Evolutionary conservation across 2,329 filamentous ascomycete genomes (phyloP).

Genomic region (Trichocomaceae sp.): DNA sequence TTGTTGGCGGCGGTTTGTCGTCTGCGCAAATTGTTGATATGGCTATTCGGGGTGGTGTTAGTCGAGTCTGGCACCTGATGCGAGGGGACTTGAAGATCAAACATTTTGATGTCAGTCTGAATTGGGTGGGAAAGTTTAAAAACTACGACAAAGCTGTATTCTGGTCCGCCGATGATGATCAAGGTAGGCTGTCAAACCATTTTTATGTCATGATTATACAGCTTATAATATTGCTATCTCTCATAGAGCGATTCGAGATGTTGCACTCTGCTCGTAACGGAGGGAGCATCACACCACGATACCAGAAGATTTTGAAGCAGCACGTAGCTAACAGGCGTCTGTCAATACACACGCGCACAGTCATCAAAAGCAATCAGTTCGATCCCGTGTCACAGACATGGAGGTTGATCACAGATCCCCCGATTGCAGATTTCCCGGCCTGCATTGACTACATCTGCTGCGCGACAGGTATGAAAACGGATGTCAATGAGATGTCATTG

Average conservation of each 20-base stretch:
- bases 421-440: slow-evolving; percentile 42
- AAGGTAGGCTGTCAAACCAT: slow-evolving; percentile 31
- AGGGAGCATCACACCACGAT: slow-evolving; percentile 67
- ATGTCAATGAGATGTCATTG: slow-evolving; percentile 56
- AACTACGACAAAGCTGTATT: slow-evolving; percentile 71
- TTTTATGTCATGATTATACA: too few species aligned
- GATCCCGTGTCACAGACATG: slow-evolving; percentile 44
- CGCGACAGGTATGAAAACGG: slow-evolving; percentile 63
- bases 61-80: slow-evolving; percentile 65
- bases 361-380: slow-evolving; percentile 48
- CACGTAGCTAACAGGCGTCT: slow-evolving; percentile 50
- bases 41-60: slow-evolving; percentile 57
- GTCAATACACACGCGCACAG: slow-evolving; percentile 53
- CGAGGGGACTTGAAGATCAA: slow-evolving; percentile 56
- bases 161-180: slow-evolving; percentile 67
- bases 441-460: slow-evolving; percentile 64
- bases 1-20: slow-evolving; percentile 70
- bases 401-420: slow-evolving; percentile 49
- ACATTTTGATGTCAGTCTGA: slow-evolving; percentile 68
- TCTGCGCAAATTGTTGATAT: slow-evolving; percentile 67
- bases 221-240: too few species aligned
- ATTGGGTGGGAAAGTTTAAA: slow-evolving; percentile 77
- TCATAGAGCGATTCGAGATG: slow-evolving; percentile 57
- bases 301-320: slow-evolving; percentile 59
- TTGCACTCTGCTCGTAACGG: slow-evolving; percentile 62